Evolutionary conservation across 2,329 filamentous ascomycete genomes (phyloP).

Genomic region (Metarhizium brunneum): DNA sequence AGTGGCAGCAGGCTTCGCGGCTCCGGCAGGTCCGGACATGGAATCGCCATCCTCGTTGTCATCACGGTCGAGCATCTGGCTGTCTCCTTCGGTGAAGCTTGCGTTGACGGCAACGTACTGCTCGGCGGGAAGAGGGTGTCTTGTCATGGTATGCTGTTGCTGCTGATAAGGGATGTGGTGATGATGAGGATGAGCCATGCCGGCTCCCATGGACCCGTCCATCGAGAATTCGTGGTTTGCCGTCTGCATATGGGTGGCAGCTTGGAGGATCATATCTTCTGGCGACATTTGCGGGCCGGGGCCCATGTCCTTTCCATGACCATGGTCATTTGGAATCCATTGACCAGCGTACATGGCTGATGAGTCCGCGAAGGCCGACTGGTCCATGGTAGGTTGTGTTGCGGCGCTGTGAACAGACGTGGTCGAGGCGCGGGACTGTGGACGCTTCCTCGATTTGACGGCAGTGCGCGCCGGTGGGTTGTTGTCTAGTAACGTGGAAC

Average conservation of each 20-base stretch:
- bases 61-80: slow-evolving; percentile 51
- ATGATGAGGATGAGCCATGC: slow-evolving; percentile 23
- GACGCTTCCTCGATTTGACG: slow-evolving; percentile 37
- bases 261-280: slow-evolving; percentile 52
- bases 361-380: slow-evolving; percentile 32
- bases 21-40: slow-evolving; percentile 31
- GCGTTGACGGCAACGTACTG: slow-evolving; percentile 37
- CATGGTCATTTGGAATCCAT: slow-evolving; percentile 39
- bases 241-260: slow-evolving; percentile 45
- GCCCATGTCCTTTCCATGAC: slow-evolving; percentile 33
- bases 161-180: slow-evolving; percentile 33
- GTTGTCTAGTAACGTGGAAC: slow-evolving; percentile 12
- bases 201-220: slow-evolving; percentile 34
- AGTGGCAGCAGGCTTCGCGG: slow-evolving; percentile 48
- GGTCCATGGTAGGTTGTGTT: slow-evolving; percentile 43
- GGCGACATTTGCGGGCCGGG: slow-evolving; percentile 38
- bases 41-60: slow-evolving; percentile 49
- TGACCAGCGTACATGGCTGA: slow-evolving; percentile 37
- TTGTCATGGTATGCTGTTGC: slow-evolving; percentile 29
- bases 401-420: slow-evolving; percentile 46
- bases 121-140: slow-evolving; percentile 46
- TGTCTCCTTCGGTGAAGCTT: slow-evolving; percentile 49
- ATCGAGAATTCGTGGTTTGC: slow-evolving; percentile 41
- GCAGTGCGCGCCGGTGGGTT: slow-evolving; percentile 21
- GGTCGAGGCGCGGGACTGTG: slow-evolving; percentile 46